phyloP scores from a whole-genome alignment of 2,329 filamentous ascomycete species.

The Pestalotiopsis sp. region DNA sequence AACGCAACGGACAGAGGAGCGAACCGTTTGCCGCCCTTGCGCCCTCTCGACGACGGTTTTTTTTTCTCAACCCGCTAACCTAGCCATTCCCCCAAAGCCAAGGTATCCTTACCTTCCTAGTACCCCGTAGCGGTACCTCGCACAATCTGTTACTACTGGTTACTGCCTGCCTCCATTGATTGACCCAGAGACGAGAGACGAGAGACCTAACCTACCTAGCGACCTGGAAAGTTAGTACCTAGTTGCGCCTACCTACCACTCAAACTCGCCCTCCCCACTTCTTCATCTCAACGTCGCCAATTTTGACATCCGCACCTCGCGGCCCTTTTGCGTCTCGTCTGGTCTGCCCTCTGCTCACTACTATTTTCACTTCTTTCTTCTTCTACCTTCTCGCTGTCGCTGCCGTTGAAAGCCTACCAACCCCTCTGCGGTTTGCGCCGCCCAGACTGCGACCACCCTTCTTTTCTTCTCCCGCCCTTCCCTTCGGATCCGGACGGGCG shows the following conservation, averaged over 20 bases:
- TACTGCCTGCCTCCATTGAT: background rate
- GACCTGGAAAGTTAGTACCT: background rate
- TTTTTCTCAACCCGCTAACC: background rate
- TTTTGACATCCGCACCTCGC: slow-evolving; percentile 6
- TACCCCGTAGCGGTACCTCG: background rate
- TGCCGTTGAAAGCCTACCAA: background rate
- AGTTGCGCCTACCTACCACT: slow-evolving; percentile 1
- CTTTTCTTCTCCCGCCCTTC: background rate
- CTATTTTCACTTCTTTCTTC: background rate
- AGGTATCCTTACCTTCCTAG: background rate
- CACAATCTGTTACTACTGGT: background rate
- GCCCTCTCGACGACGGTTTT: background rate
- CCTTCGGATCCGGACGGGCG: background rate
- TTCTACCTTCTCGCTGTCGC: background rate
- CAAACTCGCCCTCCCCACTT: slow-evolving; percentile 1
- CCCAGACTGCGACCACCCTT: background rate
- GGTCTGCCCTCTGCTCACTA: background rate
- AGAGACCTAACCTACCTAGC: background rate
- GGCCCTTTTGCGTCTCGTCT: background rate
- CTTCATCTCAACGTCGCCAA: slow-evolving; percentile 8
- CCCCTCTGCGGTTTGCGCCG: background rate
- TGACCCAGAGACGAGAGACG: background rate
- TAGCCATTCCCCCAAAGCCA: background rate
- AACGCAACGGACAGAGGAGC: background rate
- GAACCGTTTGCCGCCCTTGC: background rate